Evolutionary conservation across 352 stramenopile species (phyloP), one percentile per base, ranked within the genome.

Genomic region (Phytophthora uliginosa): DNA sequence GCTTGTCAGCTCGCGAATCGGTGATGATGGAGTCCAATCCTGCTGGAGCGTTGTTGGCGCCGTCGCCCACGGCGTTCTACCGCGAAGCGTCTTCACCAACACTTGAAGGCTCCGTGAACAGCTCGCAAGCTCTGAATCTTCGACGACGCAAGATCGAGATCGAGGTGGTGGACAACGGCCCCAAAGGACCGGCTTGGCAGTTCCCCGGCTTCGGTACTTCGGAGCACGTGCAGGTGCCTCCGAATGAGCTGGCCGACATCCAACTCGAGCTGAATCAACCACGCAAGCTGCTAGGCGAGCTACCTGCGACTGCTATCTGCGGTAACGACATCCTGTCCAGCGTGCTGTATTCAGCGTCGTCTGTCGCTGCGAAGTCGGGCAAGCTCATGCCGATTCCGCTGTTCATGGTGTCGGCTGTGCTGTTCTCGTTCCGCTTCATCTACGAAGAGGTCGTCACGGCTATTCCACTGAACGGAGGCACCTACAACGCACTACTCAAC

Each of bases 251-350:
- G 28, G 47, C 33, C 15, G 69, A 72, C 18, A 81, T 86, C 52
- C 67, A 78, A 20, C 15, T 74, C 24, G 56, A 79, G 28, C 69
- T 83, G 6, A 42, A 84, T 2, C 36, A 69, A 18, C 73, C 69
- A 20, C 65, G 59, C 22, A 76, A 69, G 4, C 60, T 74, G 42
- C 71, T 97, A 20, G 65, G 77, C 9, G 77, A 97, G 69, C 91
- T 88, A 60, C 76, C 82, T 8, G 85, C 92, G 9, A 98, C 92
- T 2, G 84, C 89, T 6, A 97, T 98, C 66, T 95, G 82, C 40
- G 92, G 92, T n/a, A 97, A 97, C 69, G 92, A 98, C 38, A 96
- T 98, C 73, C 74, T 97, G 15, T 90, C 82, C 45, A 96, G 86
- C 54, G 91, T 88, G 63, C 81, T 96, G 45, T 95, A 95, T 66